These are phyloP conservation scores for Dactylis glomerata DNA, from an alignment of 176 grass and related monocot genomes.

Conservation along the genomic window DNA sequence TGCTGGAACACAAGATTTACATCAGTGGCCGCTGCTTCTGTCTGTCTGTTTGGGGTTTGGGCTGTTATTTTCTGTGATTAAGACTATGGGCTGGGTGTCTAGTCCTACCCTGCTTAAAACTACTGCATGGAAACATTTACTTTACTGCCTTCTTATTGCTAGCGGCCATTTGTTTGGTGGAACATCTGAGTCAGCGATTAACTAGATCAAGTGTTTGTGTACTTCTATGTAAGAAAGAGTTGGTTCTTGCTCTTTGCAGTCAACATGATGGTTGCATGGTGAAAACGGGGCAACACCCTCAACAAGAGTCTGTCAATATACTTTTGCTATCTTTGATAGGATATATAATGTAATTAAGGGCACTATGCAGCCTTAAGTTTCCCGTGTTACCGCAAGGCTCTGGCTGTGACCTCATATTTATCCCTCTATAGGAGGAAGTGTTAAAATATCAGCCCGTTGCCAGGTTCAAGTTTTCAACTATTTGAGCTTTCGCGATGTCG, in stretches of 20 bases:
- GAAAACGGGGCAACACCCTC: not conserved
- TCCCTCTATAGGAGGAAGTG: not conserved
- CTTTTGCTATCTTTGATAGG: not conserved
- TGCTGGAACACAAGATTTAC: conserved; percentile 6
- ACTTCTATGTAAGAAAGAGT: not conserved
- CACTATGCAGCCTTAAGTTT: conserved; percentile 8
- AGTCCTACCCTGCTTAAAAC: not conserved
- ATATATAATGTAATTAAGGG: not conserved
- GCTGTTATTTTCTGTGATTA: not conserved
- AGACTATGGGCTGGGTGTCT: not conserved
- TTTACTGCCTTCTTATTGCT: not conserved
- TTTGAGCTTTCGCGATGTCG: not conserved
- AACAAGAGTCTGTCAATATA: not conserved
- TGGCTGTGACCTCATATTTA: not conserved
- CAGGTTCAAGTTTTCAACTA: not conserved
- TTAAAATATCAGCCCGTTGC: not conserved
- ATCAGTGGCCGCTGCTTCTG: not conserved
- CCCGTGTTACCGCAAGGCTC: not conserved
- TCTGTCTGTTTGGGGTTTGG: not conserved
- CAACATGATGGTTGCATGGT: not conserved
- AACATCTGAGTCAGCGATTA: not conserved
- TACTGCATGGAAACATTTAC: not conserved
- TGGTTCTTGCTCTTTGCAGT: not conserved
- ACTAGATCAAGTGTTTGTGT: not conserved
- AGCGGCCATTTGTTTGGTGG: not conserved